These are phyloP conservation scores for Dioscorea alata DNA, from an alignment of 106 monocot genomes.

Conservation along the genomic window DNA sequence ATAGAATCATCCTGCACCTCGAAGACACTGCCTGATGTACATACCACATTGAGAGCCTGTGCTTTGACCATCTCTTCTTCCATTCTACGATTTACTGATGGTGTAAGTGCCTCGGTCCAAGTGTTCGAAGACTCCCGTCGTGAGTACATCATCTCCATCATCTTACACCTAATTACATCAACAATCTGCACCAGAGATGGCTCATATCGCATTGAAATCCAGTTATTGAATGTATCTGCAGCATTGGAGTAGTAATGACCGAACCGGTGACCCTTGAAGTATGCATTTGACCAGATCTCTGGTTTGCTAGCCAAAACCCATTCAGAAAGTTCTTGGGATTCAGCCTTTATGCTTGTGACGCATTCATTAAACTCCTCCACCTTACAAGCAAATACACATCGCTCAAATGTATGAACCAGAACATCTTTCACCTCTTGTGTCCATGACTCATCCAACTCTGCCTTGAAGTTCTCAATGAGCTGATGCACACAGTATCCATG, in stretches of 20 bases:
- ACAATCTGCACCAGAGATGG: slow-evolving; percentile 82
- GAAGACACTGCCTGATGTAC: slow-evolving; percentile 46
- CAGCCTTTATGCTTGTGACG: slow-evolving; percentile 55
- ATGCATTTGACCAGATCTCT: slow-evolving; percentile 84
- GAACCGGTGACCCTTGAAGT: slow-evolving; percentile 69
- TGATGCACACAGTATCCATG: slow-evolving; percentile 55
- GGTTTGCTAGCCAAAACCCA: slow-evolving; percentile 77
- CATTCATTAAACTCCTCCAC: slow-evolving; percentile 72
- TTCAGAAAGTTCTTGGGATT: slow-evolving; percentile 66
- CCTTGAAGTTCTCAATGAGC: slow-evolving; percentile 72
- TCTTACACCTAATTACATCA: slow-evolving; percentile 76
- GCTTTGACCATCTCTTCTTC: slow-evolving; percentile 49
- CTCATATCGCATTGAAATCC: slow-evolving; percentile 67
- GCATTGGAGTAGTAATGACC: slow-evolving; percentile 56
- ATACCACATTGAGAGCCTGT: slow-evolving; percentile 39
- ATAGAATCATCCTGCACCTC: slow-evolving; percentile 49
- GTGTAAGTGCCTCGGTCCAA: slow-evolving; percentile 67
- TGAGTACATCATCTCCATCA: slow-evolving; percentile 90
- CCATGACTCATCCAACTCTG: slow-evolving; percentile 65
- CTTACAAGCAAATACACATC: slow-evolving; percentile 60
- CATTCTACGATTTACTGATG: slow-evolving; percentile 56
- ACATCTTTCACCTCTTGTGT: slow-evolving; percentile 44
- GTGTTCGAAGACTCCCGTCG: slow-evolving; percentile 60
- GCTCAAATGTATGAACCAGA: slow-evolving; percentile 40
- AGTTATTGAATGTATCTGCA: slow-evolving; percentile 42